Percentiles rank a stretch among this genome's conserved stretches.
phyloP scores from a whole-genome alignment of 2,329 filamentous ascomycete genomes.

The Aspergillus fructus region DNA sequence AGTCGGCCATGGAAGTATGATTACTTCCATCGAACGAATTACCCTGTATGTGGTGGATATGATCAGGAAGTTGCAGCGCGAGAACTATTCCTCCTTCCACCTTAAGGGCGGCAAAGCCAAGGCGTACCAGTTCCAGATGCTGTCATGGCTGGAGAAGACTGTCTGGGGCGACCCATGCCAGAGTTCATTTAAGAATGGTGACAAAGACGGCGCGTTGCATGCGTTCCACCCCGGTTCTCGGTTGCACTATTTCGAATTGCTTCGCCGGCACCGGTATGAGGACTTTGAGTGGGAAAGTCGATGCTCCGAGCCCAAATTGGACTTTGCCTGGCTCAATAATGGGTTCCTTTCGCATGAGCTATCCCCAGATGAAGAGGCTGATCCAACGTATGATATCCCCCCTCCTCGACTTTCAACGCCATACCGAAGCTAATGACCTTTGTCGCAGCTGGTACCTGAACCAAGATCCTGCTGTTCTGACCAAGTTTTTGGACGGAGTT shows the following conservation, averaged over 20 bases:
- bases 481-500: no score
- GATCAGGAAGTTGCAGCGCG: slow-evolving; percentile 28
- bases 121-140: neutral
- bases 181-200: slow-evolving; percentile 1
- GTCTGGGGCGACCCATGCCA: neutral
- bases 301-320: neutral
- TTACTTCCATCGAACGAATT: slow-evolving; percentile 39
- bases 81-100: slow-evolving; percentile 5
- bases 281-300: neutral
- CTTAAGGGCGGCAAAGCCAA: neutral
- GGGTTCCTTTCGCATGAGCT: neutral
- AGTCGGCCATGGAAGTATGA: slow-evolving; percentile 40
- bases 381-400: no score
- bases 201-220: neutral
- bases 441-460: no score
- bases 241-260: neutral
- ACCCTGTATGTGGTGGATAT: slow-evolving; percentile 47
- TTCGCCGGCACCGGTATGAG: neutral
- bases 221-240: neutral
- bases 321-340: slow-evolving; percentile 2
- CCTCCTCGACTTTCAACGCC: no score
- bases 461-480: no score
- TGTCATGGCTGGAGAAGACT: neutral
- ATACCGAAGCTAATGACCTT: no score
- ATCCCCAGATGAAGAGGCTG: no score